These are phyloP conservation scores for Immersiella caudata DNA, from an alignment of 495 filamentous ascomycete species.

Conservation along the genomic window DNA sequence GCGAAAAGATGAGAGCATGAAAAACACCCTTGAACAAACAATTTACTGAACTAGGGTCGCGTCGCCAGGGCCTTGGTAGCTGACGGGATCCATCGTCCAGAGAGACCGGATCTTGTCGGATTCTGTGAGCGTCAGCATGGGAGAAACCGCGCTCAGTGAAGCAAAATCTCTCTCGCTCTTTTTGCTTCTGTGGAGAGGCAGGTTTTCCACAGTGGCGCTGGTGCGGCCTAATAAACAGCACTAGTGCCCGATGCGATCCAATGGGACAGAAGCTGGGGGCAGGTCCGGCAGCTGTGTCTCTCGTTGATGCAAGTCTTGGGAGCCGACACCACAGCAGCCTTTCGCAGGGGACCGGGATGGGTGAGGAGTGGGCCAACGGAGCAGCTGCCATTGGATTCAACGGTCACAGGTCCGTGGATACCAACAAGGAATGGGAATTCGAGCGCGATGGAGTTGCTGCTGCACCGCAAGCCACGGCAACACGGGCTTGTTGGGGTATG, in stretches of 20 bases:
- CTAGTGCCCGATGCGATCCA: background rate
- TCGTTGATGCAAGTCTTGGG: background rate
- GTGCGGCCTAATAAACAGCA: background rate
- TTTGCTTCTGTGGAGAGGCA: background rate
- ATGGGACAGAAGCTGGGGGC: background rate
- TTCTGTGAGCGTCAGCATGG: too few species aligned
- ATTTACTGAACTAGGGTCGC: background rate
- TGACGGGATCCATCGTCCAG: too few species aligned
- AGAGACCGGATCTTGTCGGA: background rate
- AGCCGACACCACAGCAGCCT: background rate
- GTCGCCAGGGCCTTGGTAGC: background rate
- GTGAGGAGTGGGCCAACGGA: background rate
- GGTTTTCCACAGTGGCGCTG: background rate
- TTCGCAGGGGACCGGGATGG: background rate
- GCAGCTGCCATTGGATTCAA: background rate
- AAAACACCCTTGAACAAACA: conserved; percentile 4
- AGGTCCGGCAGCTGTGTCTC: background rate
- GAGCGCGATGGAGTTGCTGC: background rate
- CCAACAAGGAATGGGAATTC: background rate
- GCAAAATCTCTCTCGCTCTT: background rate
- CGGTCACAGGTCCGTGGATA: background rate
- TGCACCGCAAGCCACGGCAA: background rate
- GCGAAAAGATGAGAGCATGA: conserved; percentile 4
- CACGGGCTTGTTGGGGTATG: background rate
- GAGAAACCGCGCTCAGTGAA: background rate